These are phyloP conservation scores for Oenanthe javanica DNA, from an alignment of 140 eudicot genomes.

Conservation along the genomic window DNA sequence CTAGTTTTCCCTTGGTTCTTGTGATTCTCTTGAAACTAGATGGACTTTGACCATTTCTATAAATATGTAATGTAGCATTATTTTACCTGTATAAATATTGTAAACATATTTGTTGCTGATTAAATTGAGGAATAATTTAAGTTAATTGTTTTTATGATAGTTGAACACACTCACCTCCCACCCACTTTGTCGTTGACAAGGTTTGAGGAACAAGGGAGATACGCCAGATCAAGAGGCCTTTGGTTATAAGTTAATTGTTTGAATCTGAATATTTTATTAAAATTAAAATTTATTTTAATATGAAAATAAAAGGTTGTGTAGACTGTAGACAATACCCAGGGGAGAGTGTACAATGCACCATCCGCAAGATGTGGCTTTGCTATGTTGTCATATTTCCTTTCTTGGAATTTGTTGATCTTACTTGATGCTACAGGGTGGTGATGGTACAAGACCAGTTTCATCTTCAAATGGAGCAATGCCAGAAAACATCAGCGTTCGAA, in stretches of 20 bases:
- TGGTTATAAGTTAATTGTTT: background rate
- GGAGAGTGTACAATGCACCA: background rate
- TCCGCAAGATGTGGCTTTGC: background rate
- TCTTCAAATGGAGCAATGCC: conserved; percentile 21
- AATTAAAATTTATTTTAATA: background rate
- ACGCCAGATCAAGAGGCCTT: background rate
- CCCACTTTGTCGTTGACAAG: background rate
- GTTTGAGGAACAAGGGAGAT: background rate
- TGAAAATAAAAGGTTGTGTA: background rate
- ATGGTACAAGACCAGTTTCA: conserved; percentile 24
- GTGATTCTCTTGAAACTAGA: background rate
- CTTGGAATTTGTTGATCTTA: background rate
- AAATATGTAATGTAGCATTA: background rate
- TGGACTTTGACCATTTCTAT: background rate
- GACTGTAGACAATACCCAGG: background rate
- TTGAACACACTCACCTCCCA: background rate
- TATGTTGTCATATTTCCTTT: conserved; percentile 1
- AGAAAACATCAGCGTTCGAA: conserved; percentile 25
- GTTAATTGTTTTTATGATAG: background rate
- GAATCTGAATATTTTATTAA: background rate
- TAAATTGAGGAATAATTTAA: background rate
- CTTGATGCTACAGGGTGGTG: conserved; percentile 35
- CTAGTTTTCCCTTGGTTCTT: background rate
- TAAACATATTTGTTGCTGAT: background rate
- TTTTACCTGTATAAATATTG: background rate